Base-by-base conservation (phyloP, 2,329 filamentous ascomycete genomes). In the Tolypocladium ophioglossoides region DNA sequence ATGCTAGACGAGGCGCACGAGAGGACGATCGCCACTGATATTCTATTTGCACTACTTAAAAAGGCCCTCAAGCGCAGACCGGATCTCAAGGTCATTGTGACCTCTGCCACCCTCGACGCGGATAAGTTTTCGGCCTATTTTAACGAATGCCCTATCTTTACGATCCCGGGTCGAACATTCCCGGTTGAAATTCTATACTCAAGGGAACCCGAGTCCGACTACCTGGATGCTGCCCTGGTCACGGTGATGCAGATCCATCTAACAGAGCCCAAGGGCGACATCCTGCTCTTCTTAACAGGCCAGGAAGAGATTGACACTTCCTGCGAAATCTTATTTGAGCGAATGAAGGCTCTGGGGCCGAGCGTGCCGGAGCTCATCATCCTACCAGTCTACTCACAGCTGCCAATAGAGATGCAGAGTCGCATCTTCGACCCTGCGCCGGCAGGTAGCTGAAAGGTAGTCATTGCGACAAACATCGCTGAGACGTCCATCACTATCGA, bases 1-100 rank as follows among this genome's bases (percentile, higher is more conserved):
- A 99, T 99, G 86, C 79, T 99, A 62, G 94, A 99, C 68, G 94
- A 99, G 68, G 94, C 94, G 4, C 94, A 99, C 82, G 94, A 99
- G 69, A 85, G 94, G 56, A 99, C 94, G 0, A 95, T 99, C 62
- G 83, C 92, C 0, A 99, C 94, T 0, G 94, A 99, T 71, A 90
- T 99, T 3, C 78, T 99, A 3, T 97, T 99, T 68, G 92, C 90
- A 0, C 72, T 99, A 55, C 74, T 99, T 50, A 99, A 99, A 71
- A 96, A 97, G 74, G 92, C 94, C 0, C 70, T 96, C 22, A 91
- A 91, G 69, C 78, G 87, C 59, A 79, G 94, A 51, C 84, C 87
- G 0, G 94, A 99, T 64, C 76, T 99, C 60, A 95, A 96, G 68
- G 77, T 99, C 48, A 97, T 99, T 63, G 91, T 97, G 57, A 99